Conservation (phyloP, 768 basidiomycete genomes). For the Lactarius indigo region DNA sequence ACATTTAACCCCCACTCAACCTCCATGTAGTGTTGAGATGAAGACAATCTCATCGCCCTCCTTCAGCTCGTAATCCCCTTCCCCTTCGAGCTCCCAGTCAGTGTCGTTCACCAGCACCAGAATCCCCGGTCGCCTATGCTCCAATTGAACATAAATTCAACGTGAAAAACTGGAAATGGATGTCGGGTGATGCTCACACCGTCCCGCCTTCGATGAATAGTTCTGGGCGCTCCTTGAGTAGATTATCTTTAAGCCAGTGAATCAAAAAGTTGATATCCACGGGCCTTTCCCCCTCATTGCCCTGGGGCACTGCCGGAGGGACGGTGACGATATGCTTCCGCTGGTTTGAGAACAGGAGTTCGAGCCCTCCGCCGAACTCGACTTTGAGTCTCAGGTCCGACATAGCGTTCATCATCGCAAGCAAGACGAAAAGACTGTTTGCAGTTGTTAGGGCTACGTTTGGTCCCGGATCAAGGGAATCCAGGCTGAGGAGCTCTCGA, state of each 20-base stretch:
- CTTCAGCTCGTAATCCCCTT: constrained; percentile 20
- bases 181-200: constrained; percentile 56
- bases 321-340: constrained; percentile 56
- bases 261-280: constrained; percentile 76
- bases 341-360: constrained; percentile 74
- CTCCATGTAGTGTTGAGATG: constrained; percentile 94
- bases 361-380: constrained; percentile 83
- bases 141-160: neutral
- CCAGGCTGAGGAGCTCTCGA: neutral
- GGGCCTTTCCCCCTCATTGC: constrained; percentile 37
- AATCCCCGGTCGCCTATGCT: constrained; percentile 85
- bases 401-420: constrained; percentile 6
- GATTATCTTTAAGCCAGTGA: constrained; percentile 66
- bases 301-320: constrained; percentile 42
- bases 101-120: constrained; percentile 68
- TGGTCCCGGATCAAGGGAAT: neutral
- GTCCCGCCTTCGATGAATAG: constrained; percentile 85
- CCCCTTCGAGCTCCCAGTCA: constrained; percentile 23
- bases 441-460: neutral
- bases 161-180: neutral
- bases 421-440: neutral
- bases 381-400: constrained; percentile 47
- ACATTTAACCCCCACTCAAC: constrained; percentile 38
- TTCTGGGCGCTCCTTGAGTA: constrained; percentile 82
- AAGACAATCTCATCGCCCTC: constrained; percentile 86